These are phyloP conservation scores for Beauveria medogensis DNA, from an alignment of 2,329 filamentous ascomycete species.

Conservation along the genomic window DNA sequence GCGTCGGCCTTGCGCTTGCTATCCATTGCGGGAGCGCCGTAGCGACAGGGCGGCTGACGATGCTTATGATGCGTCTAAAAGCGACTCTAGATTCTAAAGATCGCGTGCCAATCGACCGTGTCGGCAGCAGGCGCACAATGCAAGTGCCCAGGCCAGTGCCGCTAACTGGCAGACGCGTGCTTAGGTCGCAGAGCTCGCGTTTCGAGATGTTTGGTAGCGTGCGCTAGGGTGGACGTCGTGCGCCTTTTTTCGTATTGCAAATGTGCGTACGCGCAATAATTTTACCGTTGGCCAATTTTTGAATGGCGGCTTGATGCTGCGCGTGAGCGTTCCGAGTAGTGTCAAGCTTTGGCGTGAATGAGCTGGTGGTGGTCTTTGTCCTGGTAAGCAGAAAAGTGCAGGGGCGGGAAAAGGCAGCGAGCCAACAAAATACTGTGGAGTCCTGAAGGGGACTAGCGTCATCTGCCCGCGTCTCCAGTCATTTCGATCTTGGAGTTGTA, in stretches of 20 bases:
- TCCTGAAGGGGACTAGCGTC: constrained; percentile 6
- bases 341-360: background rate
- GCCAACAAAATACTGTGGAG: constrained; percentile 3
- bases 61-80: background rate
- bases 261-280: background rate
- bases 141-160: background rate
- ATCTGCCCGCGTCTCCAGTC: background rate
- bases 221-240: background rate
- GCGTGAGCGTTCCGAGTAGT: background rate
- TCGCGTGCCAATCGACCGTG: background rate
- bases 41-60: background rate
- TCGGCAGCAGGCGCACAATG: constrained; percentile 1
- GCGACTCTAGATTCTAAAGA: background rate
- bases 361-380: constrained; percentile 8
- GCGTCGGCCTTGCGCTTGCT: constrained; percentile 49
- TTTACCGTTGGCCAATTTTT: background rate
- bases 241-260: background rate
- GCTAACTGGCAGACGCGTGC: constrained; percentile 7
- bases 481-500: background rate
- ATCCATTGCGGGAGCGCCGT: constrained; percentile 35
- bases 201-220: background rate
- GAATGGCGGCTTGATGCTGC: background rate
- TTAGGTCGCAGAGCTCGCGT: background rate
- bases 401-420: constrained; percentile 7
- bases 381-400: constrained; percentile 7